A percentile compares a stretch with the other conserved stretches of the same genome.
Conservation (phyloP, 2,329 filamentous ascomycete species). For the Xylariaceae sp. region DNA sequence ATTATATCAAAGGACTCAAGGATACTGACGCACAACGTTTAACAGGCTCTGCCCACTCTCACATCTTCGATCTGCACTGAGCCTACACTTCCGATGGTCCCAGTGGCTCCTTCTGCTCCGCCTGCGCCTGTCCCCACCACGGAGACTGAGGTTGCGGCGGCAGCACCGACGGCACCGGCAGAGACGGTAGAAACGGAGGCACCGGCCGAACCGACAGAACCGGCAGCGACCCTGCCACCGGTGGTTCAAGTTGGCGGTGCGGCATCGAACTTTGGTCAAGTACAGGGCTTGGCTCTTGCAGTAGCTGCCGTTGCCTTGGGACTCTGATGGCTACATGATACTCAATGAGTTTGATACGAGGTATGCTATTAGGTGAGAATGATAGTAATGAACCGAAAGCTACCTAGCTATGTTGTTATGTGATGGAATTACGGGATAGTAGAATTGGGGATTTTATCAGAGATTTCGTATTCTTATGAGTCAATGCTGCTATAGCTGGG, state of each 20-base stretch:
- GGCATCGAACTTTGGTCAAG: background rate
- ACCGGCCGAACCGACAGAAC: too few relatives aligned
- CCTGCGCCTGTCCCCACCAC: conserved; percentile 5
- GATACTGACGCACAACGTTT: background rate
- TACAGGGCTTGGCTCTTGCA: conserved; percentile 5
- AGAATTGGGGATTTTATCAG: background rate
- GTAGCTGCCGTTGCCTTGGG: conserved; percentile 11
- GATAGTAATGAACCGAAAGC: background rate
- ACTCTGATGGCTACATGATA: background rate
- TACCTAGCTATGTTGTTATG: background rate
- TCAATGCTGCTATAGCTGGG: too few relatives aligned
- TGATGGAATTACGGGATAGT: background rate
- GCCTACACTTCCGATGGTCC: conserved; percentile 10
- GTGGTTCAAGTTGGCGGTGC: conserved; percentile 14
- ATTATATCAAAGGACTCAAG: too few relatives aligned
- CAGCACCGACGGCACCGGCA: too few relatives aligned
- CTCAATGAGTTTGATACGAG: too few relatives aligned
- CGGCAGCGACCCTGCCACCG: background rate
- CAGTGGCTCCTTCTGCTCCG: conserved; percentile 13
- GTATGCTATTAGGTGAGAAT: background rate
- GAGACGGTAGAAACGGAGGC: too few relatives aligned
- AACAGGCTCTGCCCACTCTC: conserved; percentile 16
- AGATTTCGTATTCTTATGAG: too few relatives aligned
- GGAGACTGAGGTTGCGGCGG: background rate
- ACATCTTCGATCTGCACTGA: conserved; percentile 21